Evolutionary conservation across 2,329 filamentous ascomycete species (phyloP), one percentile per base, ranked within the genome.

Genomic region (Cladosporium phlei): DNA sequence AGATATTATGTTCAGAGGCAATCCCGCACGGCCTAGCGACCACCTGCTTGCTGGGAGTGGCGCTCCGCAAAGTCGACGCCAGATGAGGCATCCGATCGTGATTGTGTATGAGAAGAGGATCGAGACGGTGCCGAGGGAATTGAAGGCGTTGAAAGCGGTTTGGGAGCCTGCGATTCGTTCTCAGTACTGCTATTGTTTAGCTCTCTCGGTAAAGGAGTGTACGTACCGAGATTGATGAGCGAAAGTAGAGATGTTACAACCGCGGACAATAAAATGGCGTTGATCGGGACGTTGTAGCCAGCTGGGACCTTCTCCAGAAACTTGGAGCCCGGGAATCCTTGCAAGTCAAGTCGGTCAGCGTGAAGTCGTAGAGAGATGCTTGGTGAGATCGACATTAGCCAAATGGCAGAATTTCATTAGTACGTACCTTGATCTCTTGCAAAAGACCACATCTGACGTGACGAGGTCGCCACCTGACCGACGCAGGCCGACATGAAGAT

Each of bases 1-100:
- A 12, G 33, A 35, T 16, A 35, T 11, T 12, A 47, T 47, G 20
- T 57, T 58, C 40, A 54, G 12, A 56, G 47, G 10, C 56, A 55
- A 14, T 45, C 50, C 10, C 24, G 24, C n/a, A 25, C 48, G 35
- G 2, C 54, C 54, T 10, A 52, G 22, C 7, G 42, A 43, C 50
- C 50, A 52, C 8, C 44, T 24, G 8, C 40, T 20, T 8, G 17
- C 20, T 14, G 50, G 50, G 10, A 52, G 30, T 16, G 50, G 40
- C 24, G 17, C 24, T 16, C 50, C 50, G 22, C 16, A 35, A 2
- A 42, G 21, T 7, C 47, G 50, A 6, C 47, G 46, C 50, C 50
- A 52, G 7, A 50, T 38, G 6, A 52, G 34, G 32, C 47, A 47
- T 22, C 50, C 35, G 12, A 49, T 49, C 2, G 50, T 52, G 21